Conservation (phyloP, 2,329 filamentous ascomycete genomes). For the Fusarium sacchari region DNA sequence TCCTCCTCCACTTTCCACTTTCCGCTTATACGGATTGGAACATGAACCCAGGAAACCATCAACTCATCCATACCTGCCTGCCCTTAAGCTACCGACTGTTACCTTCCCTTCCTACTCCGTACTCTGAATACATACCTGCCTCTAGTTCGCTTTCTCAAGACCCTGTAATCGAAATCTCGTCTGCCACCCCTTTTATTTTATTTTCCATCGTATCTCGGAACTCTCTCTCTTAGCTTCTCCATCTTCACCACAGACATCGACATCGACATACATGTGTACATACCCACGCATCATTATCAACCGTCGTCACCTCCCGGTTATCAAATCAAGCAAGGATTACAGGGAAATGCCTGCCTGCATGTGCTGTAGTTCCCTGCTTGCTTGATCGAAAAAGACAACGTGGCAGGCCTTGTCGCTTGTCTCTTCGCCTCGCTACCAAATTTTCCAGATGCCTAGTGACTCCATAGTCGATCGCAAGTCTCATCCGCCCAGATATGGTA, state of each 20-base stretch:
- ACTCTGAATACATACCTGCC: constrained; percentile 1
- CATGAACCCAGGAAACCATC: constrained; percentile 4
- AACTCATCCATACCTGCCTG: constrained; percentile 13
- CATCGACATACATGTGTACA: neutral
- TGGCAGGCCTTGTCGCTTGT: constrained; percentile 32
- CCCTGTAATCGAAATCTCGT: constrained; percentile 29
- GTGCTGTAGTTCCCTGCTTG: constrained; percentile 11
- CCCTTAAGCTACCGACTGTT: neutral
- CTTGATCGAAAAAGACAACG: constrained; percentile 26
- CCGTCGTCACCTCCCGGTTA: constrained; percentile 21
- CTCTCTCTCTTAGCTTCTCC: neutral
- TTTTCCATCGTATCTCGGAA: neutral
- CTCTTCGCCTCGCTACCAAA: constrained; percentile 5
- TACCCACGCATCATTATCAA: neutral
- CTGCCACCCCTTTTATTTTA: constrained; percentile 20
- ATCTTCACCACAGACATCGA: constrained; percentile 16
- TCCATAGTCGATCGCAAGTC: constrained; percentile 32
- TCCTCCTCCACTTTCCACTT: constrained; percentile 19
- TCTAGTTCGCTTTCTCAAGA: neutral
- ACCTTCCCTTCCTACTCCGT: constrained; percentile 22
- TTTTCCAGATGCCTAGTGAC: constrained; percentile 12
- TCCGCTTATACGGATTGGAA: constrained; percentile 26
- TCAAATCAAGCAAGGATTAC: constrained; percentile 22
- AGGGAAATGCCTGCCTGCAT: constrained; percentile 9
- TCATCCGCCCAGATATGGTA: neutral